phyloP scores from a whole-genome alignment of 1,284 basidiomycete species.

The Apiotrichum mycotoxinovorans region DNA sequence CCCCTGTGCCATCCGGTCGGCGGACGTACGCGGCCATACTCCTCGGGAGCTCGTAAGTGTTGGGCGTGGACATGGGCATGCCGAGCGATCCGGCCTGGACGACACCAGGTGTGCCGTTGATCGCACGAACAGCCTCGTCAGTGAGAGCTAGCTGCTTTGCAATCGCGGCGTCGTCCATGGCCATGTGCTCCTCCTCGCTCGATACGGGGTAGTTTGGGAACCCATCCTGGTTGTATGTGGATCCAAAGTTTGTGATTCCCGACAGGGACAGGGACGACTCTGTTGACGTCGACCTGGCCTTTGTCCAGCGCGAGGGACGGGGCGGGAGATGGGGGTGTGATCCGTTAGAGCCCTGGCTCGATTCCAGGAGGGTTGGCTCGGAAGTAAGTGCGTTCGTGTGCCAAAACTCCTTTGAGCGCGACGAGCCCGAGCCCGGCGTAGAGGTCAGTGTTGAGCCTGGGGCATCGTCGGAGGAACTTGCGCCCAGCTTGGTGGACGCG shows the following conservation, averaged over 20 bases:
- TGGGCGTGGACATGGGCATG: conserved; percentile 14
- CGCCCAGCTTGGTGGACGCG: neutral
- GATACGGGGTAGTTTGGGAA: conserved; percentile 29
- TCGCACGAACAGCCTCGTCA: conserved; percentile 41
- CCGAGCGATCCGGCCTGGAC: conserved; percentile 27
- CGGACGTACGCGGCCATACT: conserved; percentile 19
- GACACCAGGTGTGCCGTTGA: conserved; percentile 42
- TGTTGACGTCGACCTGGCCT: conserved; percentile 33
- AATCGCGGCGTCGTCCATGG: conserved; percentile 19
- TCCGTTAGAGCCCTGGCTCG: conserved; percentile 10
- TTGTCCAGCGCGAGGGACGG: conserved; percentile 19
- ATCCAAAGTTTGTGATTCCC: conserved; percentile 31
- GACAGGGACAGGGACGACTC: conserved; percentile 31
- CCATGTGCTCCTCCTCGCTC: conserved; percentile 23
- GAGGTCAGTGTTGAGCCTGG: conserved; percentile 1
- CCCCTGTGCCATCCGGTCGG: conserved; percentile 5
- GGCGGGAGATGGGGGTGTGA: neutral
- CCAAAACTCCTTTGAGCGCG: conserved; percentile 8
- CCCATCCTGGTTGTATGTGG: conserved; percentile 44
- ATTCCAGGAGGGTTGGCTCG: conserved; percentile 1
- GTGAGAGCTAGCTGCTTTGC: conserved; percentile 35
- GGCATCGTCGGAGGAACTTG: neutral
- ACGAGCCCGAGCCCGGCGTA: conserved; percentile 5
- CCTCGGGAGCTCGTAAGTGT: conserved; percentile 22
- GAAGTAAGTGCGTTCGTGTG: conserved; percentile 3